These are phyloP conservation scores for Aureobasidium sp. DNA, from an alignment of 2,329 filamentous ascomycete species.

Conservation along the genomic window DNA sequence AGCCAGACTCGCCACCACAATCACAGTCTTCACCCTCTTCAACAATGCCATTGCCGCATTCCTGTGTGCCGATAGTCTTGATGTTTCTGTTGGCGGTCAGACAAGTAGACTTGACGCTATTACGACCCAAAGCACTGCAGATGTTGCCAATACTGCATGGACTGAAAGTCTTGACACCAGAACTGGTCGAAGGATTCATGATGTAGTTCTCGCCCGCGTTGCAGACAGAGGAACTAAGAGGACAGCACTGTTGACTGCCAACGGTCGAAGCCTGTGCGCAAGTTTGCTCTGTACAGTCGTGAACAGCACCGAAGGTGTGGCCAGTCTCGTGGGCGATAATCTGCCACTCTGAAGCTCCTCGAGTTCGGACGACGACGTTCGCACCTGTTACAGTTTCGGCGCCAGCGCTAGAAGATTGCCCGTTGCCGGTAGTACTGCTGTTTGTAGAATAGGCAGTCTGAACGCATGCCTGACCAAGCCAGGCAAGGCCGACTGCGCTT, in stretches of 20 bases:
- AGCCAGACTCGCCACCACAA: conserved; percentile 71
- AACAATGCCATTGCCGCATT: conserved; percentile 96
- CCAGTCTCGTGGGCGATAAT: conserved; percentile 91
- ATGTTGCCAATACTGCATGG: conserved; percentile 89
- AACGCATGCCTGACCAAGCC: conserved; percentile 82
- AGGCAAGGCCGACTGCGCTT: conserved; percentile 82
- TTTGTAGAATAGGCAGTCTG: conserved; percentile 46
- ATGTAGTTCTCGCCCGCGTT: conserved; percentile 74
- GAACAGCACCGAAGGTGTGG: conserved; percentile 91
- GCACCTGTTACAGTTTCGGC: conserved; percentile 74
- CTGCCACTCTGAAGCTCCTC: conserved; percentile 72
- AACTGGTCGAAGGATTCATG: conserved; percentile 87
- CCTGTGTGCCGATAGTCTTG: conserved; percentile 69
- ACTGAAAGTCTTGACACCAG: conserved; percentile 71
- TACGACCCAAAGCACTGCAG: conserved; percentile 73
- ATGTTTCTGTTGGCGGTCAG: conserved; percentile 81
- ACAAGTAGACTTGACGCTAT: conserved; percentile 69
- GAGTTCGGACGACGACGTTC: conserved; percentile 79
- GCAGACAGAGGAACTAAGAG: conserved; percentile 60
- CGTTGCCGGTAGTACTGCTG: conserved; percentile 32
- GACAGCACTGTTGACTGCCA: conserved; percentile 68
- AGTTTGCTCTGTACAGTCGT: conserved; percentile 71
- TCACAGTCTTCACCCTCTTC: conserved; percentile 93
- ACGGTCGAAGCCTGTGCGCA: conserved; percentile 58
- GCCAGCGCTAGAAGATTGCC: conserved; percentile 31